A percentile compares a stretch with the other conserved stretches of the same genome.
These are phyloP conservation scores for Chlorella sp. DNA, from an alignment of 139 green algal species.

Conservation along the genomic window DNA sequence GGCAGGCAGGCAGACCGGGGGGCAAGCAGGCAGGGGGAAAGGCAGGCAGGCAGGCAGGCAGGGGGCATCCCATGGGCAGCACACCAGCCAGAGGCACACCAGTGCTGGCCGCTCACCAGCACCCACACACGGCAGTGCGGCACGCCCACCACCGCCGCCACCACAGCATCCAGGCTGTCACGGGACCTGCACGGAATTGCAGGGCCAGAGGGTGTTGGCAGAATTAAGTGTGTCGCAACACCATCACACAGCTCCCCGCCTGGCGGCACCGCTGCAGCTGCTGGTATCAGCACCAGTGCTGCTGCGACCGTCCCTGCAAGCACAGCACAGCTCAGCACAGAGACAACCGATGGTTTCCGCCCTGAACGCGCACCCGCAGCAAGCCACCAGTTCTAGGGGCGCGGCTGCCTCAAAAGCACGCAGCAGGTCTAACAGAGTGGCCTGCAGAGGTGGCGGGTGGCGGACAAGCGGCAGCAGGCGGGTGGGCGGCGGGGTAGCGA, in stretches of 20 bases:
- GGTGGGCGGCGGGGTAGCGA: background rate
- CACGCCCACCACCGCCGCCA: background rate
- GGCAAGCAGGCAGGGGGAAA: background rate
- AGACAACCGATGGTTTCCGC: background rate
- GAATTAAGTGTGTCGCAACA: background rate
- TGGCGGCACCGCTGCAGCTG: too few species aligned
- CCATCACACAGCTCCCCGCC: too few species aligned
- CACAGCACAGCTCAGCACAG: background rate
- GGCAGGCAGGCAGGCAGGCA: background rate
- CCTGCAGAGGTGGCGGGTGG: background rate
- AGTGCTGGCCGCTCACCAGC: conserved; percentile 17
- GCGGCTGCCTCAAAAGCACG: conserved; percentile 22
- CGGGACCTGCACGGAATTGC: conserved; percentile 2
- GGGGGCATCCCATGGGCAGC: background rate
- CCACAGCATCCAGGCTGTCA: conserved; percentile 29
- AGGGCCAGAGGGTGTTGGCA: background rate
- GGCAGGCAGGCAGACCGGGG: background rate
- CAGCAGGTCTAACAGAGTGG: conserved; percentile 41
- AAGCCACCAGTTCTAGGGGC: conserved; percentile 33
- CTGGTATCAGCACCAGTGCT: too few species aligned
- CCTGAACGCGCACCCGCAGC: conserved; percentile 33
- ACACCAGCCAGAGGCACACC: too few species aligned
- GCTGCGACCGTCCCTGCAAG: too few species aligned
- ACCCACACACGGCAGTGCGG: conserved; percentile 28
- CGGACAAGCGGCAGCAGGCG: too few species aligned